phyloP scores from a whole-genome alignment of 768 basidiomycete species.

The Phlebiopsis flavidoalba region DNA sequence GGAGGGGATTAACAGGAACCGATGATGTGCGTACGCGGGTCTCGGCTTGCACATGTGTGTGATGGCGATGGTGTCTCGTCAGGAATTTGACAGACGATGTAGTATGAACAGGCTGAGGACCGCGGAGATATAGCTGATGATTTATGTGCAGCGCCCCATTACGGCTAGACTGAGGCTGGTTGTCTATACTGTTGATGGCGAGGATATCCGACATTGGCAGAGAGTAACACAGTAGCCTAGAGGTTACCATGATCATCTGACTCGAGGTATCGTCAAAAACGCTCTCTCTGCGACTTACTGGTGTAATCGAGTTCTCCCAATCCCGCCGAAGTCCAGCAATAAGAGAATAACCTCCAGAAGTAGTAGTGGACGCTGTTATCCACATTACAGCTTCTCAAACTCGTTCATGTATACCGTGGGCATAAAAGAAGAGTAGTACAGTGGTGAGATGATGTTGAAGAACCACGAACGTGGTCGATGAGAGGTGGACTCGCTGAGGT shows the following conservation, averaged over 20 bases:
- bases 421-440: constrained; percentile 12
- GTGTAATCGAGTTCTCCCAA: constrained; percentile 49
- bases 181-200: constrained; percentile 41
- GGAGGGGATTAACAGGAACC: neutral
- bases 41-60: constrained; percentile 24
- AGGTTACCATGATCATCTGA: neutral
- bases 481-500: constrained; percentile 22
- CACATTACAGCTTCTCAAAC: constrained; percentile 44
- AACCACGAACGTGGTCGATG: neutral
- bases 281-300: constrained; percentile 31
- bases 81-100: constrained; percentile 39
- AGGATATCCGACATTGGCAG: constrained; percentile 57
- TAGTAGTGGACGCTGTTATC: constrained; percentile 38
- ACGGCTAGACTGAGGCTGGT: constrained; percentile 17
- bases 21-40: constrained; percentile 27
- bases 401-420: constrained; percentile 41
- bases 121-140: constrained; percentile 37
- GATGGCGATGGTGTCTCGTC: constrained; percentile 36
- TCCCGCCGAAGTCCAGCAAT: constrained; percentile 41
- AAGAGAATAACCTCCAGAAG: constrained; percentile 41
- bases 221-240: constrained; percentile 53
- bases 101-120: constrained; percentile 35
- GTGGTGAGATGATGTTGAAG: constrained; percentile 2
- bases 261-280: neutral
- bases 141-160: constrained; percentile 23